Conservation (phyloP, 352 stramenopile genomes). For the Globisporangium apiculatum region DNA sequence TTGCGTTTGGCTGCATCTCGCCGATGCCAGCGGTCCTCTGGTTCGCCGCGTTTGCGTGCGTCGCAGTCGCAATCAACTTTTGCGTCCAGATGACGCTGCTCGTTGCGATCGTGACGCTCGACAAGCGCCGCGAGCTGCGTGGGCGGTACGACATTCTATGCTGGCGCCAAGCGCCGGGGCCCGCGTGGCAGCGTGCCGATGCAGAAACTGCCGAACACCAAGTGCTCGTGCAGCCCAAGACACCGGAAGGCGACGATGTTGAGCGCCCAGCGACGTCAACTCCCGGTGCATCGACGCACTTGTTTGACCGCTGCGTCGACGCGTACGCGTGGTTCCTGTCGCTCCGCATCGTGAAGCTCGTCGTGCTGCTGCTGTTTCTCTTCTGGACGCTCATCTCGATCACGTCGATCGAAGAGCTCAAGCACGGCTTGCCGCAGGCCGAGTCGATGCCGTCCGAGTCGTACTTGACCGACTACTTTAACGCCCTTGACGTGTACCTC, state of each 20-base stretch:
- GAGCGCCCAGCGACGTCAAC: background rate
- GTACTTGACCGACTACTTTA: conserved; percentile 51
- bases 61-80: conserved; percentile 45
- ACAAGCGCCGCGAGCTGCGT: conserved; percentile 59
- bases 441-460: conserved; percentile 52
- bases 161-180: conserved; percentile 15
- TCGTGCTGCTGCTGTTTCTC: conserved; percentile 49
- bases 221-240: conserved; percentile 18
- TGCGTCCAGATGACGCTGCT: conserved; percentile 64
- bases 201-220: conserved; percentile 3
- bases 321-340: conserved; percentile 34
- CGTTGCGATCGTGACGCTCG: conserved; percentile 46
- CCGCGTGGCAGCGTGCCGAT: conserved; percentile 2
- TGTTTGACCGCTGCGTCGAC: conserved; percentile 36
- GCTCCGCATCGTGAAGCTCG: conserved; percentile 43
- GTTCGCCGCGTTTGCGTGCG: conserved; percentile 43
- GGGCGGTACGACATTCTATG: conserved; percentile 55
- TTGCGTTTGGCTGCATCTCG: conserved; percentile 50
- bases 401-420: conserved; percentile 35
- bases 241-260: conserved; percentile 8
- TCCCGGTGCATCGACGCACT: conserved; percentile 7
- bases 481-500: conserved; percentile 37
- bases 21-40: conserved; percentile 54
- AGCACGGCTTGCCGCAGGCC: conserved; percentile 40
- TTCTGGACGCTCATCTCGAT: conserved; percentile 43